Evolutionary conservation across 441 rosid species (phyloP).

Genomic region (Gossypium laxum): DNA sequence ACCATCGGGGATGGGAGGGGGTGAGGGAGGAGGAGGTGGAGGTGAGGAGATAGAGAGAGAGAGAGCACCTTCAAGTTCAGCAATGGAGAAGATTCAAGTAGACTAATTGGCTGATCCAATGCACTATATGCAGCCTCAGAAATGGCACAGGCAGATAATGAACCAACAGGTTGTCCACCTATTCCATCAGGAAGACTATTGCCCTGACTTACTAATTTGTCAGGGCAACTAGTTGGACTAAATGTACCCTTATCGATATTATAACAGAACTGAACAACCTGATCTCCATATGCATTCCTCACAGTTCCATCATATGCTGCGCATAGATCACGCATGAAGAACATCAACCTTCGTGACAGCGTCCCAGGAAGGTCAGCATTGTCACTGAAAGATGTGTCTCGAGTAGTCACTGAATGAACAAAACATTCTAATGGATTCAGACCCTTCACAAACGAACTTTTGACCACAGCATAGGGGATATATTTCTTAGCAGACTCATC

Average conservation of each 20-base stretch:
- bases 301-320: conserved; percentile 84
- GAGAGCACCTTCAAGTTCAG: conserved; percentile 75
- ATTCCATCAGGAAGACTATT: conserved; percentile 19
- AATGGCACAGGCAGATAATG: conserved; percentile 73
- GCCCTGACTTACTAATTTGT: conserved; percentile 10
- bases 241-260: conserved; percentile 20
- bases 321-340: conserved; percentile 76
- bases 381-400: conserved; percentile 82
- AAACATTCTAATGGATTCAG: conserved; percentile 79
- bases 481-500: conserved; percentile 39
- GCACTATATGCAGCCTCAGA: conserved; percentile 98
- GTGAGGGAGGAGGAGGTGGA: conserved; percentile 17
- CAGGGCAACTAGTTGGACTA: background rate
- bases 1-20: background rate
- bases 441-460: conserved; percentile 65
- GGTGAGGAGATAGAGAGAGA: conserved; percentile 9
- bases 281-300: conserved; percentile 73
- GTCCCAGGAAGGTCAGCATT: conserved; percentile 98
- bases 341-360: conserved; percentile 71
- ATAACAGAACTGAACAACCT: conserved; percentile 67
- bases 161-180: conserved; percentile 74
- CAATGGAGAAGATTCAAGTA: conserved; percentile 82
- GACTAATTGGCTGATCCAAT: conserved; percentile 83
- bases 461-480: conserved; percentile 68
- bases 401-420: conserved; percentile 73